phyloP scores from a whole-genome alignment of 805 yeast species.

The Cyberlindnera veronae region DNA sequence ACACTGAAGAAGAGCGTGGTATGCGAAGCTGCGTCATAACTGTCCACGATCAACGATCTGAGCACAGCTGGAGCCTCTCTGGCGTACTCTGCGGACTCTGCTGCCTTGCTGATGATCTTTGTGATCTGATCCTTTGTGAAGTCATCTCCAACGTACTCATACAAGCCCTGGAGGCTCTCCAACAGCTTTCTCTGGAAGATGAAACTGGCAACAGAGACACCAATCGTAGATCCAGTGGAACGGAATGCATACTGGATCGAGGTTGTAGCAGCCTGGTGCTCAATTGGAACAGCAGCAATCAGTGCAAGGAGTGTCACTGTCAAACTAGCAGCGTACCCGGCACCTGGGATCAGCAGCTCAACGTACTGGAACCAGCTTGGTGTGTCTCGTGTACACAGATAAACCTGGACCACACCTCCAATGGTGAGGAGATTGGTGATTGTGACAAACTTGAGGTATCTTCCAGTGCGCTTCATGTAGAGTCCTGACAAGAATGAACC shows the following conservation, averaged over 20 bases:
- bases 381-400: slow-evolving; percentile 20
- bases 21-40: slow-evolving; percentile 48
- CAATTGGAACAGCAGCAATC: slow-evolving; percentile 68
- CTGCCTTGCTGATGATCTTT: slow-evolving; percentile 39
- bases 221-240: slow-evolving; percentile 82
- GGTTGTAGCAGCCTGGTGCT: slow-evolving; percentile 79
- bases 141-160: slow-evolving; percentile 13
- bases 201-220: slow-evolving; percentile 68
- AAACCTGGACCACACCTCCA: slow-evolving; percentile 43
- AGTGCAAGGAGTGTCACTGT: slow-evolving; percentile 72
- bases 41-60: slow-evolving; percentile 36
- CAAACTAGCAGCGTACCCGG: slow-evolving; percentile 62
- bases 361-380: slow-evolving; percentile 39
- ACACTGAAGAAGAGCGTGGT: slow-evolving; percentile 47
- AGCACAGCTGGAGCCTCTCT: slow-evolving; percentile 43
- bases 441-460: slow-evolving; percentile 48
- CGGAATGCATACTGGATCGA: slow-evolving; percentile 88
- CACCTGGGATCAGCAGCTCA: slow-evolving; percentile 51
- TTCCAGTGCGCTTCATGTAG: slow-evolving; percentile 65
- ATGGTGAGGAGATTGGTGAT: slow-evolving; percentile 40
- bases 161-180: slow-evolving; percentile 26
- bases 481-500: slow-evolving; percentile 69
- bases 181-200: slow-evolving; percentile 52
- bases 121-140: slow-evolving; percentile 20
- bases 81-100: slow-evolving; percentile 49